Evolutionary conservation across 441 rosid genomes (phyloP).

Genomic region (Corymbia citriodora): DNA sequence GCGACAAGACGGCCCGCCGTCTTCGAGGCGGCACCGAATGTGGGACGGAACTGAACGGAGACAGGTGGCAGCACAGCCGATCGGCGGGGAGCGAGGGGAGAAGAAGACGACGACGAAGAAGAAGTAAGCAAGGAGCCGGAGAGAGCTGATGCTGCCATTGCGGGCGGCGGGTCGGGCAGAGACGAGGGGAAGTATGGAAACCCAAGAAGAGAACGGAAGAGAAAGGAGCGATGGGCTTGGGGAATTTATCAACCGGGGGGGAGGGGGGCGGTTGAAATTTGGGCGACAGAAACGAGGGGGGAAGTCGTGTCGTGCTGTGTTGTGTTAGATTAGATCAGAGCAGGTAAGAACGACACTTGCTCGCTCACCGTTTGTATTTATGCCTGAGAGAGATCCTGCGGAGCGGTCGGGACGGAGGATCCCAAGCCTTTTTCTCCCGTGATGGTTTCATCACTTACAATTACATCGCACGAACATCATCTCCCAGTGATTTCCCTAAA

Average conservation of each 20-base stretch:
- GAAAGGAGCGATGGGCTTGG: background rate
- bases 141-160: background rate
- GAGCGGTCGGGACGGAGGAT: background rate
- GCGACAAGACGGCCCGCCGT: conserved; percentile 6
- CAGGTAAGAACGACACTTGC: background rate
- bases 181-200: background rate
- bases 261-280: background rate
- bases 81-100: background rate
- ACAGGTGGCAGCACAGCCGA: background rate
- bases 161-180: background rate
- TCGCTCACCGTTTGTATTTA: background rate
- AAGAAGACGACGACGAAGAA: background rate
- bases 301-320: background rate
- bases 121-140: background rate
- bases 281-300: background rate
- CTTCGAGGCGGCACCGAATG: conserved; percentile 13
- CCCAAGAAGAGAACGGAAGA: background rate
- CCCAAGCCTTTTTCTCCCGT: background rate
- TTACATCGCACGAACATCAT: background rate
- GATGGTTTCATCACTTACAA: background rate
- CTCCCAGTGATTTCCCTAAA: background rate
- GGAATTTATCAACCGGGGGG: background rate
- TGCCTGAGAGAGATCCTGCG: background rate
- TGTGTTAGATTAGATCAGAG: background rate
- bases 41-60: conserved; percentile 19